Evolutionary conservation across 2,329 filamentous ascomycete genomes (phyloP).

Genomic region (Fusarium nurragi): DNA sequence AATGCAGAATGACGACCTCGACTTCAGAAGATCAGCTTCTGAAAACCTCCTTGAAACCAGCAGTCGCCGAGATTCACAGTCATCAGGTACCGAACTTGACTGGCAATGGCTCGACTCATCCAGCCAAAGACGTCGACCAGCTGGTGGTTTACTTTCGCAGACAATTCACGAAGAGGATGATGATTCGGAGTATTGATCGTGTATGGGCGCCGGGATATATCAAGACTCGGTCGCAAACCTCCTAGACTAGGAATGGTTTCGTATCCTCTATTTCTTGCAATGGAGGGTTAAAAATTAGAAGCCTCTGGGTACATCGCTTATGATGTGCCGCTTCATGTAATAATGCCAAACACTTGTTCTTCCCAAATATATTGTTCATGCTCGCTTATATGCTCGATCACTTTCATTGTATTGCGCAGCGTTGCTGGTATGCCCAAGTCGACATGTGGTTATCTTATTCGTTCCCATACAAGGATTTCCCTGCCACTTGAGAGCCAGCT

Average conservation of each 20-base stretch:
- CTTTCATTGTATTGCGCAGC: constrained; percentile 35
- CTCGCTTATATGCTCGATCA: not conserved
- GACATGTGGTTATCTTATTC: constrained; percentile 17
- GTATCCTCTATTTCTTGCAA: constrained; percentile 16
- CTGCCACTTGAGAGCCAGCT: not conserved
- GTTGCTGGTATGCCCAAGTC: constrained; percentile 13
- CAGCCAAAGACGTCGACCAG: constrained; percentile 52
- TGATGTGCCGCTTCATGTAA: constrained; percentile 18
- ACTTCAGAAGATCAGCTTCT: constrained; percentile 9
- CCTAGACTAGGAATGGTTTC: constrained; percentile 9
- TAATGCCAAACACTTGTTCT: constrained; percentile 19
- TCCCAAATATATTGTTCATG: constrained; percentile 16
- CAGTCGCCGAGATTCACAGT: constrained; percentile 31
- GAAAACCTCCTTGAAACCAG: constrained; percentile 23
- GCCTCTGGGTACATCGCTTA: not conserved
- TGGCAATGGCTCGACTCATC: constrained; percentile 52
- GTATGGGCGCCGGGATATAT: not conserved
- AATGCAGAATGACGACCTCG: constrained; percentile 48
- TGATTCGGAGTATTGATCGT: constrained; percentile 55
- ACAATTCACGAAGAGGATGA: constrained; percentile 80
- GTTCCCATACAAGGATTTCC: constrained; percentile 1
- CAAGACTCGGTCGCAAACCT: constrained; percentile 2
- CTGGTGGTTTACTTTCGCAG: constrained; percentile 66
- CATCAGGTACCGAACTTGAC: constrained; percentile 50
- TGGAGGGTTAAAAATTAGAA: constrained; percentile 2